Conservation (phyloP, 2,329 filamentous ascomycete genomes). For the Elsinoe arachidis region DNA sequence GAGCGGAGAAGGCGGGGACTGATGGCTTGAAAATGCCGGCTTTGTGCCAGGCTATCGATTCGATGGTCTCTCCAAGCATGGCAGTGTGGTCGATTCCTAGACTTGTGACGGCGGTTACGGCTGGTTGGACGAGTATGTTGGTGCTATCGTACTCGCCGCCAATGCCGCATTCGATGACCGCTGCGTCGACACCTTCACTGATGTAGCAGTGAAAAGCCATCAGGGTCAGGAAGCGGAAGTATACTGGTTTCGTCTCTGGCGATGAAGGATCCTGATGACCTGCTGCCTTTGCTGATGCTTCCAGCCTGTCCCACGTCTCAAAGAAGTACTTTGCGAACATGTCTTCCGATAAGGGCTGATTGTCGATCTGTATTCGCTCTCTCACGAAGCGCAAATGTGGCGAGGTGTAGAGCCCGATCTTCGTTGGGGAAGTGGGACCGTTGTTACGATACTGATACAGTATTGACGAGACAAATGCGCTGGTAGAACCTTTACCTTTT, state of each 20-base stretch:
- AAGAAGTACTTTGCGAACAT: conserved; percentile 73
- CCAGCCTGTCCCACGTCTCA: conserved; percentile 67
- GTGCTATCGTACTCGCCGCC: conserved; percentile 91
- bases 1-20: conserved; percentile 54
- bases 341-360: conserved; percentile 57
- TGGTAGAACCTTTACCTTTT: conserved; percentile 88
- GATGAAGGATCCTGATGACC: conserved; percentile 42
- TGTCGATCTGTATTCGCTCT: conserved; percentile 76
- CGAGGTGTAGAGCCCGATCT: conserved; percentile 72
- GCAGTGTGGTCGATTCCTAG: conserved; percentile 78
- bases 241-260: conserved; percentile 65
- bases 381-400: conserved; percentile 76
- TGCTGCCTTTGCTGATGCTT: conserved; percentile 41
- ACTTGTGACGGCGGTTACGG: conserved; percentile 65
- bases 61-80: conserved; percentile 69
- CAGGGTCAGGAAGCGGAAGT: conserved; percentile 85
- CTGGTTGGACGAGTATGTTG: conserved; percentile 67
- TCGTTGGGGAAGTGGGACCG: conserved; percentile 23
- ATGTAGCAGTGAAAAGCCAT: conserved; percentile 81
- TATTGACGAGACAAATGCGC: conserved; percentile 73
- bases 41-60: conserved; percentile 87
- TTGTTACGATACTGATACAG: conserved; percentile 52
- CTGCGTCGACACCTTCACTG: conserved; percentile 63
- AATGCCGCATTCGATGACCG: conserved; percentile 87
- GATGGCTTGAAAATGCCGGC: conserved; percentile 72